phyloP scores from a whole-genome alignment of 2,329 filamentous ascomycete species.

The Fusarium austroafricanum region DNA sequence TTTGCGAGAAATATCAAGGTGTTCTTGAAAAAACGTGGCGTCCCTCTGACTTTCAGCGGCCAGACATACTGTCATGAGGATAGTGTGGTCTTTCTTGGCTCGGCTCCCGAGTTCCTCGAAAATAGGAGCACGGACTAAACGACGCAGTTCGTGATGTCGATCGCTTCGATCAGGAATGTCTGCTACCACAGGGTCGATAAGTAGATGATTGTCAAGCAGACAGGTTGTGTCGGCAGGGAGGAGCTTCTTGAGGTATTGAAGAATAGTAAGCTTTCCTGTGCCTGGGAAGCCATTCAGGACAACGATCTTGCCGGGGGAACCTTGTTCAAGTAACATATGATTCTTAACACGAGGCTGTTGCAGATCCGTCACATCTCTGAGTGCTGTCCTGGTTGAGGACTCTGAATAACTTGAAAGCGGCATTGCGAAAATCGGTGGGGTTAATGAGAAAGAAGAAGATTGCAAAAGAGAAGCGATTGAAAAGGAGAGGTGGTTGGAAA shows the following conservation, averaged over 20 bases:
- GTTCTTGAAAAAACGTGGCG: conserved; percentile 16
- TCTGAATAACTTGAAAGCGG: background rate
- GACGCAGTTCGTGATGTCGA: conserved; percentile 35
- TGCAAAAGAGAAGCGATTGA: background rate
- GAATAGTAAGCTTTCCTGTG: conserved; percentile 38
- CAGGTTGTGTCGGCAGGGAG: conserved; percentile 15
- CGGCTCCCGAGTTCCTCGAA: conserved; percentile 23
- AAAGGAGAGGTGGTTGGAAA: too few relatives aligned
- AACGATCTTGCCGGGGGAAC: conserved; percentile 6
- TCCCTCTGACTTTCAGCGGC: conserved; percentile 16
- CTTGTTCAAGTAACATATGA: background rate
- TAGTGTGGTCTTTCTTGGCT: conserved; percentile 9
- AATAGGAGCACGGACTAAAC: conserved; percentile 24
- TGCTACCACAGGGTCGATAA: conserved; percentile 34
- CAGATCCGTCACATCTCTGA: background rate
- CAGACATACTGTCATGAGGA: conserved; percentile 39
- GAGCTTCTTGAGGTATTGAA: conserved; percentile 19
- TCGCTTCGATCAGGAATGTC: conserved; percentile 26
- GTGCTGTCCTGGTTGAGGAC: background rate
- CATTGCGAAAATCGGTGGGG: background rate
- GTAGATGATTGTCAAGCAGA: conserved; percentile 38
- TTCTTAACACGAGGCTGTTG: background rate
- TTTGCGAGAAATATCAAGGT: conserved; percentile 22
- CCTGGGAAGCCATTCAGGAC: conserved; percentile 40
- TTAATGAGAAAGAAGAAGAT: too few relatives aligned